These are phyloP conservation scores for Pyrenochaeta sp. DNA, from an alignment of 2,329 filamentous ascomycete species.

Conservation along the genomic window DNA sequence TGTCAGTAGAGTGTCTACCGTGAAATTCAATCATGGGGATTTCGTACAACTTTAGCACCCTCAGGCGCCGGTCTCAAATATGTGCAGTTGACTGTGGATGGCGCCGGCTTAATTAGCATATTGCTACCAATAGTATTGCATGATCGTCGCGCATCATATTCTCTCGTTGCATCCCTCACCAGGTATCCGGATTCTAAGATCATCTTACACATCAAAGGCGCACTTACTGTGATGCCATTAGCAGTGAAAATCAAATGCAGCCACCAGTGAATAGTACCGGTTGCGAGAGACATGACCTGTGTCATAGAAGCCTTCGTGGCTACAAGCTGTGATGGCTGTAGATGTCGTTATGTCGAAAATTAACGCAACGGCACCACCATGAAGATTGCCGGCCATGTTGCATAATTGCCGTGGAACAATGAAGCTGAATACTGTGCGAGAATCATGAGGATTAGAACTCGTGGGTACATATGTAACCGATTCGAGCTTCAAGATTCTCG, in stretches of 20 bases:
- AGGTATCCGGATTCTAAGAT: neutral
- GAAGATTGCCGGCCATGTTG: conserved; percentile 57
- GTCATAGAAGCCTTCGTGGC: conserved; percentile 53
- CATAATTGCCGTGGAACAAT: conserved; percentile 54
- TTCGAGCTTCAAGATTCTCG: conserved; percentile 45
- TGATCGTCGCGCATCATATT: too few relatives aligned
- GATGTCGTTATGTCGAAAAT: conserved; percentile 65
- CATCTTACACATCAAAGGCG: neutral
- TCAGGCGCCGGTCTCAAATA: conserved; percentile 55
- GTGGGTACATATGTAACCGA: conserved; percentile 42
- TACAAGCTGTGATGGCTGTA: conserved; percentile 44
- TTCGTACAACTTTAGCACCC: conserved; percentile 44
- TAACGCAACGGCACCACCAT: conserved; percentile 63
- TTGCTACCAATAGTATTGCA: neutral
- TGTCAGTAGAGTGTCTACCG: neutral
- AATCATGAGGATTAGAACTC: conserved; percentile 36
- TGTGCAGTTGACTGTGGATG: conserved; percentile 52
- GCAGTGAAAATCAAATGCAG: neutral
- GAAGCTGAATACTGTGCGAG: conserved; percentile 55
- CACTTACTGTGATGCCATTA: conserved; percentile 22
- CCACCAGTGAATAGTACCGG: conserved; percentile 10
- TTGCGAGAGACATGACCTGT: conserved; percentile 51
- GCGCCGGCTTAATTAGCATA: neutral
- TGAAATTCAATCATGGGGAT: neutral
- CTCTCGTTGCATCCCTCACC: neutral